Percentiles rank a stretch among this genome's conserved stretches.
Evolutionary conservation across 352 stramenopile genomes (phyloP).

Genomic region (Aphanomyces euteiches): DNA sequence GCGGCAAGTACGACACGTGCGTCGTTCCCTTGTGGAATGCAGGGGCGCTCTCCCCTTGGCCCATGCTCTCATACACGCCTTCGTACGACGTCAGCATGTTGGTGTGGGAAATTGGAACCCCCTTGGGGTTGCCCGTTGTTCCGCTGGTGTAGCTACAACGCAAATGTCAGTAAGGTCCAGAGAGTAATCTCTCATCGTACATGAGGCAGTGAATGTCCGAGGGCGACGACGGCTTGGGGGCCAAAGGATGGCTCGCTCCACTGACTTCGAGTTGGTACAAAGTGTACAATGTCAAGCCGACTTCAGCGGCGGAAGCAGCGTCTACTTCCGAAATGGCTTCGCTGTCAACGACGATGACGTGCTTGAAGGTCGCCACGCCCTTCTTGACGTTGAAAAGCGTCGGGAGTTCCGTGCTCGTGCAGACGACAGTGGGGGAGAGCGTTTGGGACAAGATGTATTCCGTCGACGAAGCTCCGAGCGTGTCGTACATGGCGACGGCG

Average conservation of each 20-base stretch:
- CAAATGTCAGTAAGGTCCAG: not conserved
- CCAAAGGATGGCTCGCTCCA: not conserved
- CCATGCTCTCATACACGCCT: slow-evolving; percentile 38
- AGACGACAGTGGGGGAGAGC: slow-evolving; percentile 61
- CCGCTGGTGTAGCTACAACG: slow-evolving; percentile 87
- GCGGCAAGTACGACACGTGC: slow-evolving; percentile 94
- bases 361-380: slow-evolving; percentile 47
- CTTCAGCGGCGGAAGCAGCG: not conserved
- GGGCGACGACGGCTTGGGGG: not conserved
- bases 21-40: slow-evolving; percentile 37
- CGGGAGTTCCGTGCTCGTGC: slow-evolving; percentile 48
- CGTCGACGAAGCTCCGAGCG: slow-evolving; percentile 61
- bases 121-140: slow-evolving; percentile 96
- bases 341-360: slow-evolving; percentile 29
- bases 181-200: not conserved
- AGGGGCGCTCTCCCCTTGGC: slow-evolving; percentile 61
- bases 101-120: slow-evolving; percentile 90
- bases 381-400: slow-evolving; percentile 56
- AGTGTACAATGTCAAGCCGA: slow-evolving; percentile 12
- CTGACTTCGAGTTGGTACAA: slow-evolving; percentile 22
- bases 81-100: slow-evolving; percentile 49
- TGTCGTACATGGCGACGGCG: slow-evolving; percentile 73
- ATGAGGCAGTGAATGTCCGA: slow-evolving; percentile 31
- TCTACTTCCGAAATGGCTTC: not conserved
- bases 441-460: slow-evolving; percentile 76